phyloP scores from a whole-genome alignment of 805 yeast species.

The Hyphopichia homilentoma region DNA sequence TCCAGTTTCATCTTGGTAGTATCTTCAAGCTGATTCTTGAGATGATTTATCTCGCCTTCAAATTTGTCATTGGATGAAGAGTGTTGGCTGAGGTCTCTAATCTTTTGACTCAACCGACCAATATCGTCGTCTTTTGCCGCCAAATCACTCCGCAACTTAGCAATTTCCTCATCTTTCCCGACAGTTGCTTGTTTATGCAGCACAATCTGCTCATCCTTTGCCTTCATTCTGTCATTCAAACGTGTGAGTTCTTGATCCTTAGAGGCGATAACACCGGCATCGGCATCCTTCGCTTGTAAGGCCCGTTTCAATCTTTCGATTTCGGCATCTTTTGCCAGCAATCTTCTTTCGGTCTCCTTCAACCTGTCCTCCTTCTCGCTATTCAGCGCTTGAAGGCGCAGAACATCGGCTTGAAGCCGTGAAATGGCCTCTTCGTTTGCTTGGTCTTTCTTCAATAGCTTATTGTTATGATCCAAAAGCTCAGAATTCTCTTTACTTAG shows the following conservation, averaged over 20 bases:
- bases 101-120: constrained; percentile 12
- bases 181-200: not conserved
- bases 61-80: too few species aligned
- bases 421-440: constrained; percentile 6
- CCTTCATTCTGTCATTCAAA: not conserved
- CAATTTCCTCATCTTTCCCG: constrained; percentile 8
- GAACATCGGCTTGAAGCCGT: constrained; percentile 6
- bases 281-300: too few species aligned
- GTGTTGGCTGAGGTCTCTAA: constrained; percentile 11
- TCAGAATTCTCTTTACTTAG: constrained; percentile 28
- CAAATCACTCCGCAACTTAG: constrained; percentile 9
- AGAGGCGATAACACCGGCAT: too few species aligned
- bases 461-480: constrained; percentile 9
- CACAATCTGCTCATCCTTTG: too few species aligned
- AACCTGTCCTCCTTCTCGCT: constrained; percentile 1
- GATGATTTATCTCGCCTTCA: constrained; percentile 6
- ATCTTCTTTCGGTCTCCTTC: constrained; percentile 4
- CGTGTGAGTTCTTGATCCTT: too few species aligned
- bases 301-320: constrained; percentile 6
- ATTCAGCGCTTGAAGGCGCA: constrained; percentile 4
- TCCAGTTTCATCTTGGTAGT: constrained; percentile 50
- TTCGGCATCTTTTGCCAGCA: constrained; percentile 7
- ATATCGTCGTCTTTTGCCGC: constrained; percentile 10
- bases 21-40: constrained; percentile 19
- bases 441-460: constrained; percentile 8